phyloP scores from a whole-genome alignment of 768 basidiomycete genomes.

The Boletus sensibilis region DNA sequence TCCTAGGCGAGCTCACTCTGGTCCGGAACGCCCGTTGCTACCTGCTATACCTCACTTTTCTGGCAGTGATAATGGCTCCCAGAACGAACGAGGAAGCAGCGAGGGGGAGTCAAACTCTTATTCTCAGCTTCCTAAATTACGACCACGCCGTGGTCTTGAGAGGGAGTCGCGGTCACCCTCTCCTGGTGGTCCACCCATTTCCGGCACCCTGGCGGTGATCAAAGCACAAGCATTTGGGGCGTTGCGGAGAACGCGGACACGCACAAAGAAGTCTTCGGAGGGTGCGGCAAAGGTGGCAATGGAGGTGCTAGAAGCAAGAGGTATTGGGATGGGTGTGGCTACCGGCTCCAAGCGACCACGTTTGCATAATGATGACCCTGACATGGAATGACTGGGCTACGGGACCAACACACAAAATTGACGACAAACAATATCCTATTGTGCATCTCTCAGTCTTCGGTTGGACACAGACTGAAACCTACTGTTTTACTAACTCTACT shows the following conservation, averaged over 20 bases:
- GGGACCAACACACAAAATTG: constrained; percentile 14
- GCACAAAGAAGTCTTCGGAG: constrained; percentile 71
- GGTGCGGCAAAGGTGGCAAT: constrained; percentile 71
- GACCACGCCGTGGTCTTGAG: constrained; percentile 48
- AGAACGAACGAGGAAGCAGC: constrained; percentile 53
- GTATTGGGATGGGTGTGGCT: constrained; percentile 55
- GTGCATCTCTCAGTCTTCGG: constrained; percentile 25
- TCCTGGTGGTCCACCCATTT: constrained; percentile 50
- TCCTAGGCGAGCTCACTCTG: constrained; percentile 46
- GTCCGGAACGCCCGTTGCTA: constrained; percentile 48
- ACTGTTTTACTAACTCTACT: constrained; percentile 34
- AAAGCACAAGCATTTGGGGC: constrained; percentile 90
- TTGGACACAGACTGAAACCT: constrained; percentile 28
- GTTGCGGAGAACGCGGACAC: constrained; percentile 71
- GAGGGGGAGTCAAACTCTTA: constrained; percentile 53
- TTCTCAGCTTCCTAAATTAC: constrained; percentile 40
- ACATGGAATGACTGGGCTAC: constrained; percentile 32
- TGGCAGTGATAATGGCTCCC: constrained; percentile 50
- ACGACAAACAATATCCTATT: constrained; percentile 30
- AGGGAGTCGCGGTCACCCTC: constrained; percentile 50
- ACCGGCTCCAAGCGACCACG: constrained; percentile 43
- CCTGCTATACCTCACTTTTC: constrained; percentile 49
- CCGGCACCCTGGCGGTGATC: constrained; percentile 84
- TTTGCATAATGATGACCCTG: constrained; percentile 52
- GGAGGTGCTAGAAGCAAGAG: constrained; percentile 80